phyloP scores from a whole-genome alignment of 495 filamentous ascomycete species.

The Rostrohypoxylon terebratum region DNA sequence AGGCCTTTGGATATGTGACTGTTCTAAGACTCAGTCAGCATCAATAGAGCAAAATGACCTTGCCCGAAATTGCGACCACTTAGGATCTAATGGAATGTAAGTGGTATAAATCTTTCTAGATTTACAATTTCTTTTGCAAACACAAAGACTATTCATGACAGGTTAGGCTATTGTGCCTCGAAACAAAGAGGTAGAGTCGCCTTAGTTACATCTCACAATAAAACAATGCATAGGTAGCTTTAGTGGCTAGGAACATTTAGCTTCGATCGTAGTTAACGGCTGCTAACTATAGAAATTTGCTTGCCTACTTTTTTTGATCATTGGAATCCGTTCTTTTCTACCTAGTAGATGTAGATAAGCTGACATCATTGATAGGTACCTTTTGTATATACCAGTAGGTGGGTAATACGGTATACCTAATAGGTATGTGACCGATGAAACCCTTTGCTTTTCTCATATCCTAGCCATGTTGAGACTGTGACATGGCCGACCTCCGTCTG shows the following conservation, averaged over 20 bases:
- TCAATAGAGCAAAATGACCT: not conserved
- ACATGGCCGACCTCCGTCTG: too few species aligned
- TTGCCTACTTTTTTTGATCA: too few species aligned
- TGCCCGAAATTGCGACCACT: not conserved
- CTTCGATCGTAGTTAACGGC: not conserved
- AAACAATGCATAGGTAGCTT: not conserved
- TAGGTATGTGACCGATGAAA: too few species aligned
- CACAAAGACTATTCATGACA: slow-evolving; percentile 1
- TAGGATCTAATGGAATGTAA: not conserved
- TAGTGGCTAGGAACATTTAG: not conserved
- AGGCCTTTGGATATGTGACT: not conserved
- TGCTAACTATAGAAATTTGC: not conserved
- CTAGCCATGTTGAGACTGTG: too few species aligned
- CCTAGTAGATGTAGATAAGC: too few species aligned
- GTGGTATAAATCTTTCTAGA: not conserved
- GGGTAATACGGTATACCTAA: too few species aligned
- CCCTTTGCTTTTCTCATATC: too few species aligned
- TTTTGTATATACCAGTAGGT: too few species aligned
- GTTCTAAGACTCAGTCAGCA: not conserved
- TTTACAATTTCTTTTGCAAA: not conserved
- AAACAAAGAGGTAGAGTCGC: slow-evolving; percentile 1
- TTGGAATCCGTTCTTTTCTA: too few species aligned
- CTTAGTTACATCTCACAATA: not conserved
- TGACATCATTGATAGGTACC: too few species aligned
- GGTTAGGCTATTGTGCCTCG: not conserved